Conservation (phyloP, 192 early-diverging fungal species). For the Podila verticillata region DNA sequence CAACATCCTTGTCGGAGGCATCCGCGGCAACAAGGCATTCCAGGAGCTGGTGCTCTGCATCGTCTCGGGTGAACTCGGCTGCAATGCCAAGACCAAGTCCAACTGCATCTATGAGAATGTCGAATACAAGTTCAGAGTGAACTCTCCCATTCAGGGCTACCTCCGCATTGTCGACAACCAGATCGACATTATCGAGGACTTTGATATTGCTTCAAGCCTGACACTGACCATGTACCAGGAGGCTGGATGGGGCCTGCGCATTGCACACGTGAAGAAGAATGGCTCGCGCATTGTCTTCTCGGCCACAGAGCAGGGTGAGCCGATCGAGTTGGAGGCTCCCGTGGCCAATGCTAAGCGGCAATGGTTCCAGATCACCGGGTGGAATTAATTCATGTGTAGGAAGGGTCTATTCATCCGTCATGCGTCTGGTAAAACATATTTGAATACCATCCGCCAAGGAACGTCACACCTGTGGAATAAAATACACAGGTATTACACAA, state of each 20-base stretch:
- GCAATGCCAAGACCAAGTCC: neutral
- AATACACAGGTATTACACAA: too few species aligned
- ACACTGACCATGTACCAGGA: slow-evolving; percentile 9
- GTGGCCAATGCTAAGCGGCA: slow-evolving; percentile 1
- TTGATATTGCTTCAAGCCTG: neutral
- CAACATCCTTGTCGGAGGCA: neutral
- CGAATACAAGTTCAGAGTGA: neutral
- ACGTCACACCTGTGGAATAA: too few species aligned
- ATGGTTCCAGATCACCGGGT: slow-evolving; percentile 5
- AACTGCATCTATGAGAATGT: neutral
- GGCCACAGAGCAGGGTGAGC: slow-evolving; percentile 1
- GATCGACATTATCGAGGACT: neutral
- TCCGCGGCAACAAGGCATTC: neutral
- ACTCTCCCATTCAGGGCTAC: neutral
- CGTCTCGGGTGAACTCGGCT: neutral
- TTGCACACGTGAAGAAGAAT: neutral
- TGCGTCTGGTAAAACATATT: neutral
- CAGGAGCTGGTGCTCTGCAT: neutral
- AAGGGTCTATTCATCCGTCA: too few species aligned
- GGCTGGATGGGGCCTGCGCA: slow-evolving; percentile 17
- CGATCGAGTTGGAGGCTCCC: slow-evolving; percentile 3
- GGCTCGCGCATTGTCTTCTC: neutral
- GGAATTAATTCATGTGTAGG: neutral
- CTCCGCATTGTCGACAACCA: neutral
- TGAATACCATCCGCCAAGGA: too few species aligned